Base-by-base conservation (phyloP, 768 basidiomycete species). In the Xerocomus brunneocitrinus region DNA sequence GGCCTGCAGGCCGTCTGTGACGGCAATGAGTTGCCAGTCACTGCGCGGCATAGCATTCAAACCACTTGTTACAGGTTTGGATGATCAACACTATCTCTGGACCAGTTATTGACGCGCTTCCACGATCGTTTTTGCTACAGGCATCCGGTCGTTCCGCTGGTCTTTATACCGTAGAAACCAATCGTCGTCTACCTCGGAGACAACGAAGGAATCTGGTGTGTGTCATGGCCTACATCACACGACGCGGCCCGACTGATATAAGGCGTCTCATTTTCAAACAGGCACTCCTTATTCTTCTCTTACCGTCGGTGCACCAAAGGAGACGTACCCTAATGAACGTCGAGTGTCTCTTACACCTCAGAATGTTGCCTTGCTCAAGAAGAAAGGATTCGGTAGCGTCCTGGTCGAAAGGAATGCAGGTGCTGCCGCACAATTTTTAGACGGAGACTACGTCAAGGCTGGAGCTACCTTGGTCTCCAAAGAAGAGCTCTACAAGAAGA, bases 311-410 rank as follows among this genome's bases (percentile, higher is more conserved):
- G 80, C 89, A 16, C 89, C 91, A 12, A 77, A 78, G 49, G 91
- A 94, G 71, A 77, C 79, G 40, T 91, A 81, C 63, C 85, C 85
- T 3, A 80, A 84, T 56, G 91, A 94, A 66, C 78, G 85, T 46
- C 82, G 91, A 49, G 90, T 93, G 41, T 79, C 90, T 36, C 71
- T 94, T 7, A 90, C 91, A 0, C 91, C 91, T 4, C 81, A 85
- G 64, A 92, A 91, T 63, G 82, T 82, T 4, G 74, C 82, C 3
- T 65, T 87, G 31, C 75, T 94, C 45, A 78, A 81, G 53, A 93
- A 93, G 77, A 93, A 94, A 61, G 91, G 91, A 6, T 91, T 94
- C 63, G 61, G 71, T 6, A 77, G 77, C 50, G 81, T 94, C 45
- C 74, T 93, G 34, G 79, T 94, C 24, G 89, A 91, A 65, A 77